phyloP scores from a whole-genome alignment of 805 yeast genomes.

The Danielozyma ontarioensis region DNA sequence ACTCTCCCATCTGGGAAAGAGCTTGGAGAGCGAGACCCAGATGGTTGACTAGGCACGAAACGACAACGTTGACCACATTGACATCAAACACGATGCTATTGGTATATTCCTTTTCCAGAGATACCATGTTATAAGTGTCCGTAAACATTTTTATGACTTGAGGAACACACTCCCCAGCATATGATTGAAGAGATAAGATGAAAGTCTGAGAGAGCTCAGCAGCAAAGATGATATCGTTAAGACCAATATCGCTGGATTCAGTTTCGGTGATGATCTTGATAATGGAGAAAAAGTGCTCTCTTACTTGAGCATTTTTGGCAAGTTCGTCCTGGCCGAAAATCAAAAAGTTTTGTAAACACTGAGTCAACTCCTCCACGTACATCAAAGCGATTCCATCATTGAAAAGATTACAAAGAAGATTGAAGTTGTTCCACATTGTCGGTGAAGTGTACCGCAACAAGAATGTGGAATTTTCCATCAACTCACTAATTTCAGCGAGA shows the following conservation, averaged over 20 bases:
- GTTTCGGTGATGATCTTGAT: conserved; percentile 41
- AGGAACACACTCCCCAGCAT: conserved; percentile 42
- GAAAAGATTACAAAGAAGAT: conserved; percentile 32
- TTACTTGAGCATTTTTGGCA: conserved; percentile 35
- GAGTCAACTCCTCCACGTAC: conserved; percentile 71
- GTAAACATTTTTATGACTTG: conserved; percentile 34
- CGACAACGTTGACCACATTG: conserved; percentile 53
- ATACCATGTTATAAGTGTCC: conserved; percentile 9
- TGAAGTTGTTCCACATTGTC: conserved; percentile 70
- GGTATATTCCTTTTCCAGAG: conserved; percentile 23
- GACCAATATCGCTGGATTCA: conserved; percentile 43
- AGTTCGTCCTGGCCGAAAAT: conserved; percentile 45
- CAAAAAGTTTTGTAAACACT: conserved; percentile 70
- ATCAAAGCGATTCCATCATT: conserved; percentile 49
- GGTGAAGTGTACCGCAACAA: conserved; percentile 45
- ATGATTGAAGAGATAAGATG: conserved; percentile 50
- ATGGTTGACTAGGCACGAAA: conserved; percentile 61
- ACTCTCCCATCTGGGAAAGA: conserved; percentile 32
- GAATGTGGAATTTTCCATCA: conserved; percentile 47
- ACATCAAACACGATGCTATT: conserved; percentile 38
- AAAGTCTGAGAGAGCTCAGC: conserved; percentile 64
- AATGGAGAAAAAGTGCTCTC: conserved; percentile 47
- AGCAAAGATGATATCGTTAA: conserved; percentile 52
- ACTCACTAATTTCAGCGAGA: conserved; percentile 69
- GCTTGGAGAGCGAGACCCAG: conserved; percentile 50